A percentile compares a stretch with the other conserved stretches of the same genome.
These are phyloP conservation scores for Lachnum nothofagi DNA, from an alignment of 2,329 filamentous ascomycete species.

Conservation along the genomic window DNA sequence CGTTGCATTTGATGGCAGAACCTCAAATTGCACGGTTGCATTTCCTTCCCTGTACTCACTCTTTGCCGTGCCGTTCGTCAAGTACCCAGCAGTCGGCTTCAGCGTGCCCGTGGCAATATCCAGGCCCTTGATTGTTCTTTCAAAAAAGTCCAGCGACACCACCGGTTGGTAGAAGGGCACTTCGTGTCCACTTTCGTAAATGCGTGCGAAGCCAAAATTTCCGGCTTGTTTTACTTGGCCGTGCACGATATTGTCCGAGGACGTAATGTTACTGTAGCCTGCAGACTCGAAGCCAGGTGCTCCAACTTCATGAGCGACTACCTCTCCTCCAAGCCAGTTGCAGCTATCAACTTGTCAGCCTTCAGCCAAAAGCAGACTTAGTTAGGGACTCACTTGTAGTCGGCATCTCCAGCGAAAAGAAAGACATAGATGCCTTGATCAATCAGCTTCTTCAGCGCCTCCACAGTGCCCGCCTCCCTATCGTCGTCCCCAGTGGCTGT, in stretches of 20 bases:
- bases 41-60: conserved; percentile 28
- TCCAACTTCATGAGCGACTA: conserved; percentile 56
- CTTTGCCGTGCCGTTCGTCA: conserved; percentile 20
- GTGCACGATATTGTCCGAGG: conserved; percentile 58
- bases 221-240: conserved; percentile 71
- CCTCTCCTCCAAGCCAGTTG: conserved; percentile 68
- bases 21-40: conserved; percentile 39
- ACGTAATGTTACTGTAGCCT: conserved; percentile 65
- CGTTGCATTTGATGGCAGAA: conserved; percentile 40
- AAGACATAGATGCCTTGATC: conserved; percentile 61
- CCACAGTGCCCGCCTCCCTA: conserved; percentile 42
- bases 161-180: conserved; percentile 50
- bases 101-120: conserved; percentile 50
- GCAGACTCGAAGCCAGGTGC: conserved; percentile 48
- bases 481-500: conserved; percentile 45
- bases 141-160: conserved; percentile 47
- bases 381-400: conserved; percentile 44
- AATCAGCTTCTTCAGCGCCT: conserved; percentile 52
- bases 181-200: conserved; percentile 57
- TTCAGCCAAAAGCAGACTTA: conserved; percentile 26
- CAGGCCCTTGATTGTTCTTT: conserved; percentile 42
- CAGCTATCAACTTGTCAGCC: conserved; percentile 52
- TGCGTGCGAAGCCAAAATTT: conserved; percentile 61
- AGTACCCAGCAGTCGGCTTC: conserved; percentile 35
- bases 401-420: conserved; percentile 54